These are phyloP conservation scores for Flaveria linearis DNA, from an alignment of 129 eudicot genomes.

Conservation along the genomic window DNA sequence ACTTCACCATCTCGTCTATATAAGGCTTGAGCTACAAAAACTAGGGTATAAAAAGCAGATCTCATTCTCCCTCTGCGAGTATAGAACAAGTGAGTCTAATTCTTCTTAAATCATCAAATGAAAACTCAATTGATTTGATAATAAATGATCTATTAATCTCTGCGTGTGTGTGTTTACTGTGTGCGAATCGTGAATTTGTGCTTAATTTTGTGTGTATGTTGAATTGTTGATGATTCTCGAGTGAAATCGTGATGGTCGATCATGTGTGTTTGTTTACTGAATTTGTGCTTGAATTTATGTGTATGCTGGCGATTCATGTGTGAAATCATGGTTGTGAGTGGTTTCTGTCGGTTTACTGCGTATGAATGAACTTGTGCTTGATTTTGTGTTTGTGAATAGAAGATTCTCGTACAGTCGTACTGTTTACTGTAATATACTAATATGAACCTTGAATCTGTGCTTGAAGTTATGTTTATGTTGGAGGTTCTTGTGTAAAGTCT, in stretches of 20 bases:
- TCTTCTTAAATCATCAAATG: conserved; percentile 18
- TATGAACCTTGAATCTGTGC: not conserved
- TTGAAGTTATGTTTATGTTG: not conserved
- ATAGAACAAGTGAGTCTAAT: conserved; percentile 28
- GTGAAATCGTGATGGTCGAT: not conserved
- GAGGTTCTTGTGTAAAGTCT: not conserved
- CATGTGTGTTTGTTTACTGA: not conserved
- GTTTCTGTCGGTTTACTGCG: not conserved
- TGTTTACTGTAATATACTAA: not conserved
- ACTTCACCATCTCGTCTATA: conserved; percentile 24
- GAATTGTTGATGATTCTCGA: not conserved
- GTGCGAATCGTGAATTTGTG: not conserved
- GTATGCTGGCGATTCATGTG: not conserved
- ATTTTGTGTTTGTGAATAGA: not conserved
- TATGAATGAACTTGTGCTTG: conserved; percentile 1
- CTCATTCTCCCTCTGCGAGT: conserved; percentile 40
- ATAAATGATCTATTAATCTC: not conserved
- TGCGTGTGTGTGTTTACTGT: not conserved
- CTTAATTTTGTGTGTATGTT: not conserved
- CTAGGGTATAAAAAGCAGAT: conserved; percentile 45
- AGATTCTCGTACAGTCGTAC: not conserved
- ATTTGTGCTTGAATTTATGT: not conserved
- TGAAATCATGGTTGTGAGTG: not conserved
- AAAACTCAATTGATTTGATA: conserved; percentile 10
- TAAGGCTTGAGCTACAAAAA: conserved; percentile 35